Evolutionary conservation across 371 early-diverging fungal genomes (phyloP).

Genomic region (Smittium mucronatum): DNA sequence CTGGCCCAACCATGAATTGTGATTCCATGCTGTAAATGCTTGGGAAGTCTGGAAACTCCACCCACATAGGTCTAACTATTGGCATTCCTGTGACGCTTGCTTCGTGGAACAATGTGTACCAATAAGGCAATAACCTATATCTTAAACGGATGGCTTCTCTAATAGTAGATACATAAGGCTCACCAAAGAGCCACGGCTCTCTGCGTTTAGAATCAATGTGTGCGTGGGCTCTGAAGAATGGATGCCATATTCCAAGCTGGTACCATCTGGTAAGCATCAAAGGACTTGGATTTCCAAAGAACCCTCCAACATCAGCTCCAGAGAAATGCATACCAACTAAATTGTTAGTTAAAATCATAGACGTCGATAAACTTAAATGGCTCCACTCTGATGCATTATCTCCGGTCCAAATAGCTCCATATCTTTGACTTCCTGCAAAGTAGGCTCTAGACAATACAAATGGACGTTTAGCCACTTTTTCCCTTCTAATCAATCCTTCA

Average conservation of each 20-base stretch:
- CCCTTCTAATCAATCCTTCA: constrained; percentile 40
- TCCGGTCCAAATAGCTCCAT: constrained; percentile 54
- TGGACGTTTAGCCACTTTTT: constrained; percentile 45
- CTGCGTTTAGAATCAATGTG: constrained; percentile 61
- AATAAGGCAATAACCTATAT: constrained; percentile 50
- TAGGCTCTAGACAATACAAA: constrained; percentile 59
- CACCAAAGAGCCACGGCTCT: constrained; percentile 90
- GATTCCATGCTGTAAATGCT: constrained; percentile 32
- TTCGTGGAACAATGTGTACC: constrained; percentile 49
- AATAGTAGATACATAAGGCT: constrained; percentile 43
- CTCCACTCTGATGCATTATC: constrained; percentile 42
- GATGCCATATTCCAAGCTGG: constrained; percentile 60
- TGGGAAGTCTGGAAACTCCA: constrained; percentile 35
- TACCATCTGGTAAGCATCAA: constrained; percentile 54
- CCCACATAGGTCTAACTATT: constrained; percentile 41
- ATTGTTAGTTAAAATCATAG: constrained; percentile 47
- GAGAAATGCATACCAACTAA: constrained; percentile 51
- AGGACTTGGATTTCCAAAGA: constrained; percentile 42
- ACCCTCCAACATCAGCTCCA: constrained; percentile 62
- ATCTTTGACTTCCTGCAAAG: constrained; percentile 50
- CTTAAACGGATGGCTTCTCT: constrained; percentile 41
- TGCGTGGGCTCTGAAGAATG: constrained; percentile 58
- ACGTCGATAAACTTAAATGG: constrained; percentile 40
- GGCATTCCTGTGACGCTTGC: constrained; percentile 38
- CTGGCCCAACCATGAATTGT: constrained; percentile 44